Conservation (phyloP, 1,284 basidiomycete species). For the Leccinum ponderosum region DNA sequence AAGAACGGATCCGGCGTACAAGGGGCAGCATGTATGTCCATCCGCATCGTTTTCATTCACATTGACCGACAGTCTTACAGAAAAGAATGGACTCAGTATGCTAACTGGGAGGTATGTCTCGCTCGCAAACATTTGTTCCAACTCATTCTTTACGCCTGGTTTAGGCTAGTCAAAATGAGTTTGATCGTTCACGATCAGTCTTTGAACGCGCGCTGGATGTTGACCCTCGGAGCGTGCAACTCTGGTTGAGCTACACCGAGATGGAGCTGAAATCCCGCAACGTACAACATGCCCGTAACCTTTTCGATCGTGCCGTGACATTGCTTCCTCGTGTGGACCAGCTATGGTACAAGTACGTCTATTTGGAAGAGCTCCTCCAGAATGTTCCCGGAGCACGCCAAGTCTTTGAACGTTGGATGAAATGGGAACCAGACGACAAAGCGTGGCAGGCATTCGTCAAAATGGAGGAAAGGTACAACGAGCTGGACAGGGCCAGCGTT, state of each 20-base stretch:
- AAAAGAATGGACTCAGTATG: conserved; percentile 82
- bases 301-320: conserved; percentile 96
- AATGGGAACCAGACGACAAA: conserved; percentile 99
- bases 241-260: conserved; percentile 98
- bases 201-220: conserved; percentile 98
- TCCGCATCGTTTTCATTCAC: neutral
- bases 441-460: conserved; percentile 99
- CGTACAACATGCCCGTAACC: conserved; percentile 94
- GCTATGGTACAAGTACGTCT: conserved; percentile 99
- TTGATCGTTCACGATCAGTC: conserved; percentile 88
- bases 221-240: conserved; percentile 83
- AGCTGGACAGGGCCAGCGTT: conserved; percentile 87
- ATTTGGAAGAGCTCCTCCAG: conserved; percentile 95
- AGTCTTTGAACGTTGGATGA: conserved; percentile 99
- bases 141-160: conserved; percentile 6
- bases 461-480: conserved; percentile 92
- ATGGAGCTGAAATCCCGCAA: conserved; percentile 98
- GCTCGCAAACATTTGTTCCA: neutral
- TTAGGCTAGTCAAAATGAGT: conserved; percentile 96
- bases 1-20: conserved; percentile 91
- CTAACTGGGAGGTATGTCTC: conserved; percentile 72
- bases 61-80: conserved; percentile 35
- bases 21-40: conserved; percentile 75
- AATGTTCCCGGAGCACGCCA: conserved; percentile 95
- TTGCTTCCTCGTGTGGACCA: conserved; percentile 94